These are phyloP conservation scores for Rickenella mellea DNA, from an alignment of 768 basidiomycete genomes.

Conservation along the genomic window DNA sequence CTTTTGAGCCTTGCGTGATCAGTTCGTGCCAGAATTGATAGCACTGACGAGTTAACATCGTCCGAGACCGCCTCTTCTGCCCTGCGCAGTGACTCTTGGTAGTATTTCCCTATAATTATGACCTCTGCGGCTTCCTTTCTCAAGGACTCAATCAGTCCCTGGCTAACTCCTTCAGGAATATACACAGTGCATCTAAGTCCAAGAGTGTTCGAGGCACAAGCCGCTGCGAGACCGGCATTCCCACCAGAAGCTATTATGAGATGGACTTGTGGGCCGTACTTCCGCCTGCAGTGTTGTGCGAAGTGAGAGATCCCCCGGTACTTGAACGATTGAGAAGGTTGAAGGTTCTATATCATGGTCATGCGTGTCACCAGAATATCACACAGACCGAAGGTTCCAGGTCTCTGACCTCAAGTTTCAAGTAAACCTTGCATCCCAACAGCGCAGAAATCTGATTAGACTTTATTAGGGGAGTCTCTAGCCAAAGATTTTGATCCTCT, in stretches of 20 bases:
- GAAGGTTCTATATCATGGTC: constrained; percentile 45
- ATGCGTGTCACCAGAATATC: constrained; percentile 1
- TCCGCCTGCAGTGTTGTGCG: constrained; percentile 38
- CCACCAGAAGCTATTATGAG: constrained; percentile 67
- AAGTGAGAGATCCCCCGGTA: constrained; percentile 62
- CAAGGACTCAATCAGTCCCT: constrained; percentile 40
- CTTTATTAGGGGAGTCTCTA: constrained; percentile 55
- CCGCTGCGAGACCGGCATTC: constrained; percentile 72
- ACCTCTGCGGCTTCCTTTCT: constrained; percentile 46
- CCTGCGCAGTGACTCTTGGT: constrained; percentile 44
- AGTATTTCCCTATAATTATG: constrained; percentile 46
- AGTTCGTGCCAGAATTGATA: not conserved
- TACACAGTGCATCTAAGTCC: constrained; percentile 56
- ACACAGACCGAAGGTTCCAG: not conserved
- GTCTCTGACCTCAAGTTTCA: constrained; percentile 59
- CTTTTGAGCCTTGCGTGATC: not conserved
- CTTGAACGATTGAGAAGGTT: constrained; percentile 71
- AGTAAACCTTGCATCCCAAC: constrained; percentile 44
- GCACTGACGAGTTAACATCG: constrained; percentile 45
- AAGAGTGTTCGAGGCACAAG: constrained; percentile 48
- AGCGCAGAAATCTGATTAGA: constrained; percentile 48
- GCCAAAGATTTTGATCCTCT: constrained; percentile 30
- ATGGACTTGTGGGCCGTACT: constrained; percentile 46
- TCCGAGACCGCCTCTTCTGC: constrained; percentile 36
- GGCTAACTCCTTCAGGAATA: constrained; percentile 45